phyloP scores from a whole-genome alignment of 2,329 filamentous ascomycete genomes.

The Emydomyces testavorans region DNA sequence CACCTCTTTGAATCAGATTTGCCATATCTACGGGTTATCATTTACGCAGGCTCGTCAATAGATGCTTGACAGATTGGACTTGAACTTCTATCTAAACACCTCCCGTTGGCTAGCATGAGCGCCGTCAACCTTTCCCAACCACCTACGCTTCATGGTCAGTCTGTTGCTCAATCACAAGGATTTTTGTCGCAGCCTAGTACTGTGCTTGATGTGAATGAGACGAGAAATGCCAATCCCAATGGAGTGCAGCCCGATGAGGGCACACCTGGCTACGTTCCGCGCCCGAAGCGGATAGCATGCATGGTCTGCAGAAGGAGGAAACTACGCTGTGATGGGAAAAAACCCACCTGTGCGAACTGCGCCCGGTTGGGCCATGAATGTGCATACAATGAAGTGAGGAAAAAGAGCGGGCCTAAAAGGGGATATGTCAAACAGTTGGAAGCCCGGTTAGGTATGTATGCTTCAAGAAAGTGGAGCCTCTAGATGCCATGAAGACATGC shows the following conservation, averaged over 20 bases:
- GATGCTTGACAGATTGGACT: too few species aligned
- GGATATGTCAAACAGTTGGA: conserved; percentile 92
- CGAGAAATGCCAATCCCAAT: neutral
- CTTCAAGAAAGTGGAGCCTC: neutral
- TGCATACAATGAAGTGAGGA: conserved; percentile 81
- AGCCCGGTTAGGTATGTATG: conserved; percentile 68
- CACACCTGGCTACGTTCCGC: conserved; percentile 51
- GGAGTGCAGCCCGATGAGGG: conserved; percentile 24
- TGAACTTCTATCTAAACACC: neutral
- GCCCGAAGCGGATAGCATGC: conserved; percentile 88
- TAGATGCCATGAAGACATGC: conserved; percentile 10
- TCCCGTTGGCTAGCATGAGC: neutral
- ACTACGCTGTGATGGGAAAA: conserved; percentile 73
- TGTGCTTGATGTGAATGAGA: neutral
- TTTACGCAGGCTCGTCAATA: too few species aligned
- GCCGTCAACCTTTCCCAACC: neutral
- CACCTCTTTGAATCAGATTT: too few species aligned
- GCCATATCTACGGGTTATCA: too few species aligned
- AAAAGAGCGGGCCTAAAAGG: conserved; percentile 88
- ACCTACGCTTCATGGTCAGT: neutral
- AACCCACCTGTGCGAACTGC: conserved; percentile 81
- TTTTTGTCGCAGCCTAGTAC: neutral
- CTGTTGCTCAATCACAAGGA: neutral
- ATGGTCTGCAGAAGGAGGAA: conserved; percentile 90
- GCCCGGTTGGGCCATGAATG: conserved; percentile 75